Evolutionary conservation across 2,329 filamentous ascomycete species (phyloP).

Genomic region (Cladophialophora yegresii): DNA sequence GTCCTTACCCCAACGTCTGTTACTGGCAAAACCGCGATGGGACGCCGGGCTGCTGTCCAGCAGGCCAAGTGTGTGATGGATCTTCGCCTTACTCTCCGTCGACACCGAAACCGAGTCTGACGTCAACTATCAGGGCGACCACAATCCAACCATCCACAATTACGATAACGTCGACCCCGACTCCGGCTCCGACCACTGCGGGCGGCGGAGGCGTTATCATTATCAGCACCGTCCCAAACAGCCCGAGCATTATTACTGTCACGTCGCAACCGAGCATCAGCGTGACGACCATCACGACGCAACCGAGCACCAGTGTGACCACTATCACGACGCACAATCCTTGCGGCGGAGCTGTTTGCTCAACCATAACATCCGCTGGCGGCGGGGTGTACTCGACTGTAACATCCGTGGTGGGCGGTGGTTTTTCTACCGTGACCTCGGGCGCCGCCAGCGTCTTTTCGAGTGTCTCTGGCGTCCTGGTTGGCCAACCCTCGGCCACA

Average conservation of each 20-base stretch:
- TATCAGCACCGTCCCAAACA: conserved; percentile 18
- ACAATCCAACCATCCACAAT: conserved; percentile 13
- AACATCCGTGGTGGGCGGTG: conserved; percentile 20
- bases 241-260: conserved; percentile 5
- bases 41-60: conserved; percentile 37
- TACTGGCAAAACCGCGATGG: conserved; percentile 39
- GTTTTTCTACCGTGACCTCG: conserved; percentile 22
- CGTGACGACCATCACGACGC: not conserved
- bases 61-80: conserved; percentile 36
- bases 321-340: not conserved
- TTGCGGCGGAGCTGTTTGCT: conserved; percentile 1
- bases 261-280: conserved; percentile 1
- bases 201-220: conserved; percentile 23
- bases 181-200: not conserved
- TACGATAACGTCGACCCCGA: conserved; percentile 9
- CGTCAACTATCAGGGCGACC: conserved; percentile 9
- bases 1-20: conserved; percentile 35
- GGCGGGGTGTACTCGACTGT: conserved; percentile 27
- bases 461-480: conserved; percentile 26
- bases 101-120: conserved; percentile 16
- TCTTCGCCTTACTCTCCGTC: conserved; percentile 20
- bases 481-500: conserved; percentile 10
- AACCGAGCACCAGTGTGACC: not conserved
- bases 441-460: conserved; percentile 22
- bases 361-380: conserved; percentile 19